Percentiles rank a stretch among this genome's conserved stretches.
Evolutionary conservation across 2,329 filamentous ascomycete species (phyloP).

Genomic region (Colletotrichum costaricense): DNA sequence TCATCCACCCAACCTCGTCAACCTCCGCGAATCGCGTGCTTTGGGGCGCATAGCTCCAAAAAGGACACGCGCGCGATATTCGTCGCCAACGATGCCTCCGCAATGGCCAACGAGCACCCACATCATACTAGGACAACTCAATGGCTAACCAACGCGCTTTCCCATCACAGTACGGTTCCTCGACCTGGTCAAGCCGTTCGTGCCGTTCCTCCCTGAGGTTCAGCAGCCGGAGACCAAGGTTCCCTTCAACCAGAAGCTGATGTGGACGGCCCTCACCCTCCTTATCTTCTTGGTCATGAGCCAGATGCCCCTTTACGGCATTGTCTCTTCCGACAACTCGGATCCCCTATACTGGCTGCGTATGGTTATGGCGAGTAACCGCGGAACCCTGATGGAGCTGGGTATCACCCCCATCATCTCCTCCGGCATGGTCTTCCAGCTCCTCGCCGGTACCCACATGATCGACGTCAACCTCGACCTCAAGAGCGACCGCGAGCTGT

Average conservation of each 20-base stretch:
- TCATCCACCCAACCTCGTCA: neutral
- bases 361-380: constrained; percentile 99
- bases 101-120: neutral
- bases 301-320: constrained; percentile 99
- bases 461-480: constrained; percentile 99
- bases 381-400: constrained; percentile 94
- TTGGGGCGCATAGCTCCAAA: constrained; percentile 25
- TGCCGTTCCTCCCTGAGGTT: constrained; percentile 99
- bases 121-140: neutral
- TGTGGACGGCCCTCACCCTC: constrained; percentile 94
- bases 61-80: constrained; percentile 23
- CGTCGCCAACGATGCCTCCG: neutral
- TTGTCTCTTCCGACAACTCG: constrained; percentile 98
- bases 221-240: constrained; percentile 98
- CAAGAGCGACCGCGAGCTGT: constrained; percentile 99
- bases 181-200: constrained; percentile 99
- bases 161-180: constrained; percentile 89
- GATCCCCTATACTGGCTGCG: constrained; percentile 99
- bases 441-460: constrained; percentile 98
- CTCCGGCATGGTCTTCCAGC: constrained; percentile 99
- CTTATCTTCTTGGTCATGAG: constrained; percentile 99
- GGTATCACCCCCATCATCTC: constrained; percentile 99
- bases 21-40: constrained; percentile 25
- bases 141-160: constrained; percentile 28
- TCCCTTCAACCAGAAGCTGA: constrained; percentile 98